Conservation (phyloP, 2,329 filamentous ascomycete species). For the Bipolaris bicolor region DNA sequence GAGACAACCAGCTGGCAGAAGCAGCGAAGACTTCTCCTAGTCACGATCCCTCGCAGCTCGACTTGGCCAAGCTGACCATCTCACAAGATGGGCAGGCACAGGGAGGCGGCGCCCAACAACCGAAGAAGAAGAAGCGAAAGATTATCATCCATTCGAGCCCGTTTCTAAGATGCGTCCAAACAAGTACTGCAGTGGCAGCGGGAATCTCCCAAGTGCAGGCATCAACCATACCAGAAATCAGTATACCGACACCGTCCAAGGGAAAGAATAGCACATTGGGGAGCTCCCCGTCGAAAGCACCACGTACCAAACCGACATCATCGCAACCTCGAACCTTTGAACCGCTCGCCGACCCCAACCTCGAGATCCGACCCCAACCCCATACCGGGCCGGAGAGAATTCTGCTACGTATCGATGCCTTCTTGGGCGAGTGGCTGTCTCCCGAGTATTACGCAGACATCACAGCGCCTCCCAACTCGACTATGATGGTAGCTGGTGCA, state of each 20-base stretch:
- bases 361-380: constrained; percentile 42
- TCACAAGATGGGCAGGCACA: constrained; percentile 9
- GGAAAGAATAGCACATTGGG: constrained; percentile 19
- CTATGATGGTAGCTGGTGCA: constrained; percentile 85
- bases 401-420: constrained; percentile 80
- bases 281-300: constrained; percentile 24
- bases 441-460: constrained; percentile 94
- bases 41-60: constrained; percentile 28
- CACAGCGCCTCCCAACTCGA: constrained; percentile 82
- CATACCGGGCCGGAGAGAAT: constrained; percentile 46
- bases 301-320: constrained; percentile 23
- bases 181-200: constrained; percentile 83
- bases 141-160: constrained; percentile 93
- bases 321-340: constrained; percentile 35
- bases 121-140: constrained; percentile 67
- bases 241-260: constrained; percentile 27
- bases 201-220: constrained; percentile 73
- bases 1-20: constrained; percentile 55
- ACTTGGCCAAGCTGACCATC: constrained; percentile 30
- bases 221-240: constrained; percentile 36
- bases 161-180: constrained; percentile 90
- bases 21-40: constrained; percentile 25
- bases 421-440: constrained; percentile 93
- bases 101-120: background rate
- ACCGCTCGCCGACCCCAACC: constrained; percentile 47